Evolutionary conservation across 352 stramenopile species (phyloP).

Genomic region (Phytophthora fragariae): DNA sequence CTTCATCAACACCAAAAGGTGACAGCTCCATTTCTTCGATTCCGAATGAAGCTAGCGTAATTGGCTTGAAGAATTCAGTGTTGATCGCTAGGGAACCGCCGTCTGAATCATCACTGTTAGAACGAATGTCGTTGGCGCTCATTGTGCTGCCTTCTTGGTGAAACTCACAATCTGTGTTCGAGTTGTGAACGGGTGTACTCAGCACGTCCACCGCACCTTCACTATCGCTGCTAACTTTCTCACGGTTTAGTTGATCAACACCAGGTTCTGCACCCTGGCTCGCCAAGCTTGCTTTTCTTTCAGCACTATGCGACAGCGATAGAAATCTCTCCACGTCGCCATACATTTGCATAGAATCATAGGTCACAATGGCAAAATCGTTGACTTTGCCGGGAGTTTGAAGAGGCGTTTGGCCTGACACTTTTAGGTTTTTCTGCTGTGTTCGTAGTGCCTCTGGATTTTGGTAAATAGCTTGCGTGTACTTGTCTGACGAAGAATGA

Average conservation of each 20-base stretch:
- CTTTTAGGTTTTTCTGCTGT: too few relatives aligned
- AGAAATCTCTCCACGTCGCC: too few relatives aligned
- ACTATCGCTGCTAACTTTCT: not conserved
- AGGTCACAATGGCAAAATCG: too few relatives aligned
- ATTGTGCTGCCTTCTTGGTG: not conserved
- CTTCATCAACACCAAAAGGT: conserved; percentile 14
- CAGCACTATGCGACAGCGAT: not conserved
- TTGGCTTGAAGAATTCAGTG: conserved; percentile 30
- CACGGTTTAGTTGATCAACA: not conserved
- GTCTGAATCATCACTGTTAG: not conserved
- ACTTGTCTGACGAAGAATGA: too few relatives aligned
- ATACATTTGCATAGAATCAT: too few relatives aligned
- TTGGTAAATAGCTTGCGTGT: too few relatives aligned
- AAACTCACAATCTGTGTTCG: not conserved
- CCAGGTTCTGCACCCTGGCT: not conserved
- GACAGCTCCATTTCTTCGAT: conserved; percentile 59
- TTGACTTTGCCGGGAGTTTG: too few relatives aligned
- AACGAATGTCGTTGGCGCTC: not conserved
- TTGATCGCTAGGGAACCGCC: conserved; percentile 13
- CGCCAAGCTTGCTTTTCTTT: not conserved
- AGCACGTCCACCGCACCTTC: not conserved
- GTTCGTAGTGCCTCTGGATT: too few relatives aligned
- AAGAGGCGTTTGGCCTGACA: too few relatives aligned
- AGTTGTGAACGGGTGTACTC: not conserved
- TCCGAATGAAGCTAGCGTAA: conserved; percentile 53